These are phyloP conservation scores for Colletotrichum sp. DNA, from an alignment of 2,329 filamentous ascomycete species.

Conservation along the genomic window DNA sequence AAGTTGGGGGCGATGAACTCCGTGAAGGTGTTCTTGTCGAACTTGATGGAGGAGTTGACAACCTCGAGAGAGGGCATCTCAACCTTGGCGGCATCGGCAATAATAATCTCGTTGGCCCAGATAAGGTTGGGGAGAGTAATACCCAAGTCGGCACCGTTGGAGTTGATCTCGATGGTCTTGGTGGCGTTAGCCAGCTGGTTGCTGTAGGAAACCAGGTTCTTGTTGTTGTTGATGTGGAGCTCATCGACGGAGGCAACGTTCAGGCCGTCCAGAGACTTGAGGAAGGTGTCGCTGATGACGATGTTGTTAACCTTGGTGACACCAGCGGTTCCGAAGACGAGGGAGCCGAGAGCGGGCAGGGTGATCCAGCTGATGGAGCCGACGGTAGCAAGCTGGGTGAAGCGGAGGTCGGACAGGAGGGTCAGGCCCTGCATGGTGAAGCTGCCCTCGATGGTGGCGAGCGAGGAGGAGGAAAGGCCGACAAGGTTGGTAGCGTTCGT, in stretches of 20 bases:
- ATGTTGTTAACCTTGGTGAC: constrained; percentile 73
- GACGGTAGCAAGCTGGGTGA: constrained; percentile 69
- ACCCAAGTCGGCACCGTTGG: constrained; percentile 77
- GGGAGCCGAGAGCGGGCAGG: constrained; percentile 63
- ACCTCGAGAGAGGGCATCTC: constrained; percentile 72
- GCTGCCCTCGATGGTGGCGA: constrained; percentile 70
- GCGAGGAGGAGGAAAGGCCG: constrained; percentile 63
- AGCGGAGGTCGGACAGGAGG: constrained; percentile 69
- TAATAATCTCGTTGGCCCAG: constrained; percentile 55
- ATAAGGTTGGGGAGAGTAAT: constrained; percentile 80
- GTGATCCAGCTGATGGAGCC: constrained; percentile 73
- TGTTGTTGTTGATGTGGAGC: constrained; percentile 92
- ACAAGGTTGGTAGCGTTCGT: constrained; percentile 67
- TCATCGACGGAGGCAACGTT: constrained; percentile 74
- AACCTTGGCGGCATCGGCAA: constrained; percentile 79
- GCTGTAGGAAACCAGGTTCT: constrained; percentile 74
- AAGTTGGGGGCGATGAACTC: constrained; percentile 71
- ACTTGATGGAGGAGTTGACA: constrained; percentile 81
- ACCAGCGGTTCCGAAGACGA: constrained; percentile 55
- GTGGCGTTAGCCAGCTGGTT: constrained; percentile 81
- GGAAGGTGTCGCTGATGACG: constrained; percentile 83
- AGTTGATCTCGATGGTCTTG: constrained; percentile 72
- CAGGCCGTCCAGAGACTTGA: constrained; percentile 80
- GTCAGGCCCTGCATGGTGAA: constrained; percentile 75
- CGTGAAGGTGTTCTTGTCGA: constrained; percentile 79